A percentile compares a stretch with the other conserved stretches of the same genome.
Conservation (phyloP, 192 early-diverging fungal species). For the Coemansia sp. region DNA sequence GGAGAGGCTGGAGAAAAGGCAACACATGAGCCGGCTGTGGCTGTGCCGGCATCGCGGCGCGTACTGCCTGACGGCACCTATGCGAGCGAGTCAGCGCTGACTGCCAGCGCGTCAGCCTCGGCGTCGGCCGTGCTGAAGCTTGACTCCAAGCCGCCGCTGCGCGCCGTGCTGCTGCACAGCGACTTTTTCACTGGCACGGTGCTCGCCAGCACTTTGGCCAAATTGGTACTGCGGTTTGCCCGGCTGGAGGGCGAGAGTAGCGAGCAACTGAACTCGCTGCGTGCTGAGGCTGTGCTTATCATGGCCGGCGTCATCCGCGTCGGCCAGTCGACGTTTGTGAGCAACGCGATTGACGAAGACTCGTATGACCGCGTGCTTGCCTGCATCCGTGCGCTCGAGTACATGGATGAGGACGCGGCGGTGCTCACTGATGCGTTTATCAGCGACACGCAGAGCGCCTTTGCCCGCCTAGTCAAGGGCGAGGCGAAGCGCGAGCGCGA, state of each 20-base stretch:
- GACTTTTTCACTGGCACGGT: slow-evolving; percentile 92
- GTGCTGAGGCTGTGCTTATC: slow-evolving; percentile 98
- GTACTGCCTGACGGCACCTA: slow-evolving; percentile 97
- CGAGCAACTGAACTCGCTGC: slow-evolving; percentile 71
- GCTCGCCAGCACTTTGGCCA: slow-evolving; percentile 87
- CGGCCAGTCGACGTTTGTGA: slow-evolving; percentile 84
- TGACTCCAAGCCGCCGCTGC: slow-evolving; percentile 45
- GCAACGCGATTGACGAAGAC: slow-evolving; percentile 95
- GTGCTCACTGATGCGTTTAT: slow-evolving; percentile 60
- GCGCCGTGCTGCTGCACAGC: slow-evolving; percentile 83
- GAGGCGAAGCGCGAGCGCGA: slow-evolving; percentile 67
- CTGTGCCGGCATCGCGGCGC: slow-evolving; percentile 61
- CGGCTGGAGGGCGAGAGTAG: slow-evolving; percentile 15
- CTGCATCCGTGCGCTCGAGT: slow-evolving; percentile 78
- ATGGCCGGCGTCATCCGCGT: slow-evolving; percentile 94
- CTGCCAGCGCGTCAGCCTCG: slow-evolving; percentile 47
- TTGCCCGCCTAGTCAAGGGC: slow-evolving; percentile 54
- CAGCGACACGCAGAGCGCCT: slow-evolving; percentile 62
- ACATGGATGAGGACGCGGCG: slow-evolving; percentile 53
- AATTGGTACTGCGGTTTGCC: slow-evolving; percentile 81
- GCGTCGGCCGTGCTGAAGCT: slow-evolving; percentile 53
- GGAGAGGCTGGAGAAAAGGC: slow-evolving; percentile 44
- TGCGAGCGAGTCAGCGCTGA: slow-evolving; percentile 91
- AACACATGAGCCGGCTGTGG: slow-evolving; percentile 30
- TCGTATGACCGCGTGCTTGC: slow-evolving; percentile 89